Base-by-base conservation (phyloP, 495 filamentous ascomycete species). In the Pyrenopolyporus hunteri region DNA sequence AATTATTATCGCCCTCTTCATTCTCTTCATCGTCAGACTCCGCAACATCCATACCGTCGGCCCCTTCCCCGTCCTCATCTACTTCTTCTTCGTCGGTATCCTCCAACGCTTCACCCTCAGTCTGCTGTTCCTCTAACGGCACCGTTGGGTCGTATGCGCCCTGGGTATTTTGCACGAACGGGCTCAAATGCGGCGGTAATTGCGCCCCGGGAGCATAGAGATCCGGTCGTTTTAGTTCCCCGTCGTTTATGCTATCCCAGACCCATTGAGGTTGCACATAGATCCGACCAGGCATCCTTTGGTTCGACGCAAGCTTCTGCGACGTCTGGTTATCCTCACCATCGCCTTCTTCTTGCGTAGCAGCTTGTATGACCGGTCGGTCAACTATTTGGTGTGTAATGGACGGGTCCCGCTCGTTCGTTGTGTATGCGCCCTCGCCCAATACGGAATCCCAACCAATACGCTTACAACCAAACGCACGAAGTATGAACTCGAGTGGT, bases 201-300 rank as follows among this genome's bases (percentile, higher is more conserved):
- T 87, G 85, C 10, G 92, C 89, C 14, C 94, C 95, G 3, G 95
- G 93, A 2, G 85, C 90, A 61, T 98, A 98, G 1, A 94, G 78
- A 70, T 96, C 91, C 9, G 93, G 87, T 31, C 89, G 82, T 60
- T 97, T 87, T 31, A 98, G 76, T 73, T 90, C 90, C 33, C 90
- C 90, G 20, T 89, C 86, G 73, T 98, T 98, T 64, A 97, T 76
- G 69, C 89, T 91, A 62, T 98, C 94, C 94, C 94, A 98, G 10
- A 98, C 84, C 92, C 96, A 98, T 70, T 98, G 94, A 16, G 94
- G 94, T 76, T 98, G 94, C 43, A 98, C 74, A 64, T 98, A 98
- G 39, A 87, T 92, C 42, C 94, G 80, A 19, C 92, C 93, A 6
- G 93, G 92, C 57, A 97, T 86, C 28, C 93, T 83, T 54, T 84